These are phyloP conservation scores for Elaeis oleifera DNA, from an alignment of 202 grass and related monocot genomes.

Conservation along the genomic window DNA sequence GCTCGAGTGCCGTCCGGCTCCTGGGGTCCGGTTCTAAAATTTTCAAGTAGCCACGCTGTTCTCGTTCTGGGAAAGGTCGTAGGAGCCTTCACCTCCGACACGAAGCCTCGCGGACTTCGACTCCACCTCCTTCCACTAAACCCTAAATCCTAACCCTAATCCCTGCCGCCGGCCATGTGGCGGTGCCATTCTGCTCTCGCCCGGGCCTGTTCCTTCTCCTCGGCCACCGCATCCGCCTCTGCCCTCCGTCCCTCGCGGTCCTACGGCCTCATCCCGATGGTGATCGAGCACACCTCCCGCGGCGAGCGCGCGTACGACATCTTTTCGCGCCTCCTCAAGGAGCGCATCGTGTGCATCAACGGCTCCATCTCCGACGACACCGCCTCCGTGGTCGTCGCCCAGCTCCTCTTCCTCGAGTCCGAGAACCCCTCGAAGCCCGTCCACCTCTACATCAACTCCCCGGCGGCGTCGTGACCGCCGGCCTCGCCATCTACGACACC, in stretches of 20 bases:
- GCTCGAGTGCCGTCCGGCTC: no score
- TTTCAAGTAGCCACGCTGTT: no score
- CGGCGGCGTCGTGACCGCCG: slow-evolving; percentile 56
- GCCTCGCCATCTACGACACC: slow-evolving; percentile 91
- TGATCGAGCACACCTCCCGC: slow-evolving; percentile 80
- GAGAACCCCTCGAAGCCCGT: slow-evolving; percentile 84
- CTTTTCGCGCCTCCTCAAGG: slow-evolving; percentile 91
- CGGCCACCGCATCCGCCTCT: slow-evolving; percentile 25
- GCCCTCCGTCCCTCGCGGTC: slow-evolving; percentile 8
- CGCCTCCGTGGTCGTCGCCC: slow-evolving; percentile 61
- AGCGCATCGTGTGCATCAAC: slow-evolving; percentile 78
- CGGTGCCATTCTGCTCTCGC: slow-evolving; percentile 4
- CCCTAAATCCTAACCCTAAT: slow-evolving; percentile 8
- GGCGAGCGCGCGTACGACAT: slow-evolving; percentile 80
- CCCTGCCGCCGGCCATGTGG: slow-evolving; percentile 5
- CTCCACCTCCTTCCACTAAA: slow-evolving; percentile 22
- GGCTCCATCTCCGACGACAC: slow-evolving; percentile 70
- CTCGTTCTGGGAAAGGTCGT: no score
- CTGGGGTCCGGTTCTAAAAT: no score
- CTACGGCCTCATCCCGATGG: slow-evolving; percentile 69
- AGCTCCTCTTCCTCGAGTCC: slow-evolving; percentile 90
- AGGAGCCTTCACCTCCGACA: no score
- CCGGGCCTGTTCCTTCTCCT: slow-evolving; percentile 14
- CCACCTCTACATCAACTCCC: slow-evolving; percentile 86
- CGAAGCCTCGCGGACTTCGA: slow-evolving; percentile 19